Conservation (phyloP, 176 grass and related monocot genomes). For the Phoenix dactylifera region DNA sequence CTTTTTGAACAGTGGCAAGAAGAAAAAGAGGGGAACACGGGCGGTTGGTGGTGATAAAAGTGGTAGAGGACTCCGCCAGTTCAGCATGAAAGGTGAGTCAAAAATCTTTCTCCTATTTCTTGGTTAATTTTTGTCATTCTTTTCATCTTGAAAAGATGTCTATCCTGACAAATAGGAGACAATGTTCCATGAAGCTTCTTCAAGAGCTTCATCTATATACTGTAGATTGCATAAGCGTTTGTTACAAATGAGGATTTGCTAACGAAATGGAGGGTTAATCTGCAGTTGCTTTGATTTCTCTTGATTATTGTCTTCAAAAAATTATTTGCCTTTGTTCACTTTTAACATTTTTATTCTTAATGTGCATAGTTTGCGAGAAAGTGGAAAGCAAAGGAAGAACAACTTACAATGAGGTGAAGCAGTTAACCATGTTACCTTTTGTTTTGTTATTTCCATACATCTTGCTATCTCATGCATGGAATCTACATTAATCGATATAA, state of each 20-base stretch:
- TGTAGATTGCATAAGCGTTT: too few species aligned
- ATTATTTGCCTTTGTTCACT: neutral
- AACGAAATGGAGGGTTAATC: too few species aligned
- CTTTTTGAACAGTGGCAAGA: slow-evolving; percentile 6
- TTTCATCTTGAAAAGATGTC: neutral
- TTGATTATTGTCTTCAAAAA: neutral
- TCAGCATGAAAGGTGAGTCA: slow-evolving; percentile 14
- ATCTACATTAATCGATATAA: too few species aligned
- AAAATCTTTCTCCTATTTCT: neutral
- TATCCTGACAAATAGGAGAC: neutral
- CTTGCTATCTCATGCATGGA: slow-evolving; percentile 1
- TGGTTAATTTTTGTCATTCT: neutral
- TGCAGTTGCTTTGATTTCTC: neutral
- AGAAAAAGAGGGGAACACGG: slow-evolving; percentile 12
- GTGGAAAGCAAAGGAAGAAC: slow-evolving; percentile 99
- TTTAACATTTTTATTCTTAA: neutral
- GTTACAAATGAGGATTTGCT: too few species aligned
- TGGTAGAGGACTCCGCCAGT: slow-evolving; percentile 14
- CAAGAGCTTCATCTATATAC: too few species aligned
- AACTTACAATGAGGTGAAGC: slow-evolving; percentile 87
- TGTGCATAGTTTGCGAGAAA: slow-evolving; percentile 26
- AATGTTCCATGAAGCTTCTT: neutral
- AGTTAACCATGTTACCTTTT: neutral
- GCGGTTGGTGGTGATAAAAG: slow-evolving; percentile 12
- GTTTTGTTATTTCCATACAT: slow-evolving; percentile 1